Evolutionary conservation across 306 rosid genomes (phyloP).

Genomic region (Oxytropis ochrocephala): DNA sequence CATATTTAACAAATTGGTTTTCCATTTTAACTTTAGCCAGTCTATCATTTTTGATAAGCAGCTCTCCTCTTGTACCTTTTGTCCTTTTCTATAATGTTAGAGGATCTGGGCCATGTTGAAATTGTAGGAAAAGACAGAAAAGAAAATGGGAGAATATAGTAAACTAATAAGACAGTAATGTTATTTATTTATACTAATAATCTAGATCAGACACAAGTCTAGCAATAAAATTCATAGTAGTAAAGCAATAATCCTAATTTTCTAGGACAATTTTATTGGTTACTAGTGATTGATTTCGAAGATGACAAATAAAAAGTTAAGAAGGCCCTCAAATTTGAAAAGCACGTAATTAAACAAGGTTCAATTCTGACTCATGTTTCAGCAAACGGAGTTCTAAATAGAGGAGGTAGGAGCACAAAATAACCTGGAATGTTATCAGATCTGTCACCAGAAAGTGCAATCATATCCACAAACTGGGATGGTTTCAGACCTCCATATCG

Average conservation of each 20-base stretch:
- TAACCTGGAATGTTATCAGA: conserved; percentile 96
- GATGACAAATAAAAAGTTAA: not conserved
- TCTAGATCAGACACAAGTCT: not conserved
- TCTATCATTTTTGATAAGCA: no score
- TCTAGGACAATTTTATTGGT: not conserved
- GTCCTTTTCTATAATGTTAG: no score
- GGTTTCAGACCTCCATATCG: conserved; percentile 72
- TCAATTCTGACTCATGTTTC: not conserved
- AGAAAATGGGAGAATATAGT: no score
- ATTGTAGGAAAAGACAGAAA: no score
- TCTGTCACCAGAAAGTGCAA: conserved; percentile 83
- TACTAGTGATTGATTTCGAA: not conserved
- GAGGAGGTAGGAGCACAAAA: not conserved
- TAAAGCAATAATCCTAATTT: not conserved
- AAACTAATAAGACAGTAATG: no score
- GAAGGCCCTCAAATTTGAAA: not conserved
- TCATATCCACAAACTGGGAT: conserved; percentile 86
- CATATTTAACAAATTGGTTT: no score
- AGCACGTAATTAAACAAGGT: not conserved
- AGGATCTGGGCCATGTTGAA: no score
- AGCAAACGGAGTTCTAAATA: conserved; percentile 14
- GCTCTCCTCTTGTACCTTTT: no score
- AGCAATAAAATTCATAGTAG: not conserved
- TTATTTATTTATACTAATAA: not conserved
- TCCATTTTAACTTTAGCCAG: no score